Conservation (phyloP, 345 rosid genomes). For the Eucalyptus brandiana region DNA sequence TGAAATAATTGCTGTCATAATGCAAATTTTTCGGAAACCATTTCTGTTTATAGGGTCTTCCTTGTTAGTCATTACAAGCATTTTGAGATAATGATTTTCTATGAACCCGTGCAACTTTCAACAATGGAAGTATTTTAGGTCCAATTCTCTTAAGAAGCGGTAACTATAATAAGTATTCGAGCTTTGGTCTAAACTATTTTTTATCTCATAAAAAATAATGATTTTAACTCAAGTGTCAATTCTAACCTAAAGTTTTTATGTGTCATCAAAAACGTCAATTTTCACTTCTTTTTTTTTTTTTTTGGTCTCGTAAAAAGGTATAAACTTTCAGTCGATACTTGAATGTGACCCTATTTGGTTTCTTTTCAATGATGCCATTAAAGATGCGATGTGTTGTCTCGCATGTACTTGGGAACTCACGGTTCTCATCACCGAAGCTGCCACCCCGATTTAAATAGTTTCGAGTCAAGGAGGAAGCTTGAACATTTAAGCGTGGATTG, state of each 20-base stretch:
- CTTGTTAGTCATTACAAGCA: neutral
- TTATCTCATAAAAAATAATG: neutral
- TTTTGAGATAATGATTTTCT: neutral
- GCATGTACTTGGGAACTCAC: neutral
- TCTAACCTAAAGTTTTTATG: neutral
- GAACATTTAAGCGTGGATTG: neutral
- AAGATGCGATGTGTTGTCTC: neutral
- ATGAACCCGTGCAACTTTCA: neutral
- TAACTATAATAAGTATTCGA: neutral
- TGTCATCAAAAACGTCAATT: neutral
- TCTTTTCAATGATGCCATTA: neutral
- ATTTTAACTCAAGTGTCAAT: neutral
- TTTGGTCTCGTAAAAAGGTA: neutral
- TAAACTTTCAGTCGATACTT: neutral
- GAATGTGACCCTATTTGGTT: neutral
- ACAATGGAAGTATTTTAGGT: neutral
- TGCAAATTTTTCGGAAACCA: neutral
- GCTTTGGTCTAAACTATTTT: neutral
- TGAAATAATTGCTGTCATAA: neutral
- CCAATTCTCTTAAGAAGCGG: neutral
- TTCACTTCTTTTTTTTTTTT: neutral
- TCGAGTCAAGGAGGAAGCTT: neutral
- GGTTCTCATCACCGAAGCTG: accelerated
- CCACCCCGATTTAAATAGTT: neutral
- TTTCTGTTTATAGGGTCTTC: neutral